Evolutionary conservation across 202 grass and related monocot species (phyloP), one percentile per base, ranked within the genome.

Genomic region (Bolboschoenoplectus hybrid): DNA sequence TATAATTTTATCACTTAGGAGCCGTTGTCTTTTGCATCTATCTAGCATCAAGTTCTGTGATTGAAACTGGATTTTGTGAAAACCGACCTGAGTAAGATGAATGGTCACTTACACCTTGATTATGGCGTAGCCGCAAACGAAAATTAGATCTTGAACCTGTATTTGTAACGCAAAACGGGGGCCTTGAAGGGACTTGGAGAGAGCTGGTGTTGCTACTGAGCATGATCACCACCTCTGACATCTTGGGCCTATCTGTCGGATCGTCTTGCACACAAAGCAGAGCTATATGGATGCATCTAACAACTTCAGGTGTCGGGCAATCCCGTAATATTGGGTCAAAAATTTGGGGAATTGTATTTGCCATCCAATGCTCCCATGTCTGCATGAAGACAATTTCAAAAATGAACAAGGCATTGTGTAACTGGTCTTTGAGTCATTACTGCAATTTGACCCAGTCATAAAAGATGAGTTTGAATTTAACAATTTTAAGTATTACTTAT

Each of bases 11-110:
- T 26, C 26, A 26, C 26, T 26, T 26, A 26, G 26, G 26, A 26
- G 26, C 26, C 26, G 26, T 77, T 77, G 11, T 38, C 50, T 56
- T 53, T 77, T 77, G 50, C 35, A 79, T 79, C 82, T 74, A 91
- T 89, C 89, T 92, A 66, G 90, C 84, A 67, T 89, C 92, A 26
- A 94, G 45, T 65, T 94, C 89, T 73, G 92, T 89, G 53, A 97
- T 68, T 38, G 90, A 90, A 32, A 71, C 87, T 17, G 90, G 87
- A 86, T 94, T 94, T 8, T 36, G 71, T 5, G 90, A 92, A 34
- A 86, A 13, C 16, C 2, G 11, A 4, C 19, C 50, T 2, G 79
- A 62, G 16, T n/a, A 63, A 0, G 71, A 70, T 16, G 84, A 70
- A 14, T 47, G 79, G 52, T 67, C 66, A 79, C 34, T 58, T 62